A percentile compares a stretch with the other conserved stretches of the same genome.
phyloP scores from a whole-genome alignment of 1,284 basidiomycete genomes.

The Ceraceosorus bombacis region DNA sequence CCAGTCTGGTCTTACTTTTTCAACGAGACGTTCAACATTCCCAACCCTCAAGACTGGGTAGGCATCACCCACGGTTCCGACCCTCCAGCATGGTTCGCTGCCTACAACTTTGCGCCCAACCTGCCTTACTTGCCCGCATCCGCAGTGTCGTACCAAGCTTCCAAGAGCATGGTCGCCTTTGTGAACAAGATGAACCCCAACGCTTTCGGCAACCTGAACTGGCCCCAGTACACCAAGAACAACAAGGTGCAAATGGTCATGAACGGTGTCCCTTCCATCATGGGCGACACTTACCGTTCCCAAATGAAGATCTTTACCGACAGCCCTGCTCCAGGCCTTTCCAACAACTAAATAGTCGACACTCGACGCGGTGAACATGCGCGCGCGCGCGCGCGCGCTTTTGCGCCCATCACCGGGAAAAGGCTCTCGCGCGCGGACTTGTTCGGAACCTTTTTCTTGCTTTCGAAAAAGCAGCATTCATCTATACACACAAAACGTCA shows the following conservation, averaged over 20 bases:
- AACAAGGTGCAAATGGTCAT: neutral
- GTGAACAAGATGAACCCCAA: neutral
- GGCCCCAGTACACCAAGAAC: neutral
- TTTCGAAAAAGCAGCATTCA: too few species aligned
- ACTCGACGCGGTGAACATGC: too few species aligned
- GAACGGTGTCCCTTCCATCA: neutral
- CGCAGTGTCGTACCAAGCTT: neutral
- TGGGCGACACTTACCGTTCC: neutral
- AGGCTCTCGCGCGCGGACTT: too few species aligned
- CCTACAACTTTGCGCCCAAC: neutral
- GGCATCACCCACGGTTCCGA: neutral
- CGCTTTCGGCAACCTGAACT: neutral
- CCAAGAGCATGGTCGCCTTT: neutral
- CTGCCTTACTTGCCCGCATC: neutral
- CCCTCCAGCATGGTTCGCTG: neutral
- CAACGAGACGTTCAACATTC: neutral
- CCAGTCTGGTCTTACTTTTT: neutral
- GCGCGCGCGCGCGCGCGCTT: too few species aligned
- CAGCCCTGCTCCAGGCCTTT: too few species aligned
- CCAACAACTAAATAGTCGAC: too few species aligned
- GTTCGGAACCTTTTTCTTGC: too few species aligned
- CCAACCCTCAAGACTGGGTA: neutral
- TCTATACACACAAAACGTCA: too few species aligned
- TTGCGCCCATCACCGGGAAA: too few species aligned
- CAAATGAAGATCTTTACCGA: neutral